Conservation (phyloP, 1,284 basidiomycete genomes). For the Leccinum pachyderme region DNA sequence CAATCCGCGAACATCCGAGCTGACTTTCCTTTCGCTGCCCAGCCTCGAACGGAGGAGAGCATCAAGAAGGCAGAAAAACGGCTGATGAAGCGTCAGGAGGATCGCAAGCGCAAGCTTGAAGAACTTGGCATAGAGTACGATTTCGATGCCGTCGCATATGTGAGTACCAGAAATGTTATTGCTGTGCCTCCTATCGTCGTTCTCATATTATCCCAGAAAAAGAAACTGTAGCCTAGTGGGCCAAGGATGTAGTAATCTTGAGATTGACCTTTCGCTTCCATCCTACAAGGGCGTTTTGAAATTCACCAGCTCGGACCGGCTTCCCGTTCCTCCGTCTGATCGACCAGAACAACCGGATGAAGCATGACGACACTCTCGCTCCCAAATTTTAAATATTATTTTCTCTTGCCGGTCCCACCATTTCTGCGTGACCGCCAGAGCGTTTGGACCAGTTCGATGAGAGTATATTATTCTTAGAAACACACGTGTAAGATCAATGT, state of each 20-base stretch:
- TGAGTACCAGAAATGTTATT: conserved; percentile 35
- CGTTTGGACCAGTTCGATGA: background rate
- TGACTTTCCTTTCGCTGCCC: background rate
- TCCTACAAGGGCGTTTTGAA: background rate
- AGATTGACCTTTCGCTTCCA: background rate
- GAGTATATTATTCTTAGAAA: background rate
- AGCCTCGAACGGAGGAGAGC: conserved; percentile 78
- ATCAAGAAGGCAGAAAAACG: conserved; percentile 67
- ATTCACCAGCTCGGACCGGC: background rate
- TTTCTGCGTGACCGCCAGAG: background rate
- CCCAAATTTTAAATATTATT: background rate
- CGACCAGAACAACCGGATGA: background rate
- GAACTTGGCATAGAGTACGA: conserved; percentile 89
- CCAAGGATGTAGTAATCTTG: background rate
- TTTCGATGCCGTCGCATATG: conserved; percentile 73
- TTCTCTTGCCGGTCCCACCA: background rate
- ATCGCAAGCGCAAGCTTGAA: conserved; percentile 77
- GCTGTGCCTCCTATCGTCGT: background rate
- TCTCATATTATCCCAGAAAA: conserved; percentile 26
- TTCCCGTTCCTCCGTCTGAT: background rate
- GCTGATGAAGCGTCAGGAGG: conserved; percentile 75
- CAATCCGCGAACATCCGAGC: background rate
- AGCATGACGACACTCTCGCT: background rate
- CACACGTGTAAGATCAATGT: background rate
- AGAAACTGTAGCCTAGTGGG: conserved; percentile 24